These are phyloP conservation scores for Xylaria cubensis DNA, from an alignment of 495 filamentous ascomycete genomes.

Conservation along the genomic window DNA sequence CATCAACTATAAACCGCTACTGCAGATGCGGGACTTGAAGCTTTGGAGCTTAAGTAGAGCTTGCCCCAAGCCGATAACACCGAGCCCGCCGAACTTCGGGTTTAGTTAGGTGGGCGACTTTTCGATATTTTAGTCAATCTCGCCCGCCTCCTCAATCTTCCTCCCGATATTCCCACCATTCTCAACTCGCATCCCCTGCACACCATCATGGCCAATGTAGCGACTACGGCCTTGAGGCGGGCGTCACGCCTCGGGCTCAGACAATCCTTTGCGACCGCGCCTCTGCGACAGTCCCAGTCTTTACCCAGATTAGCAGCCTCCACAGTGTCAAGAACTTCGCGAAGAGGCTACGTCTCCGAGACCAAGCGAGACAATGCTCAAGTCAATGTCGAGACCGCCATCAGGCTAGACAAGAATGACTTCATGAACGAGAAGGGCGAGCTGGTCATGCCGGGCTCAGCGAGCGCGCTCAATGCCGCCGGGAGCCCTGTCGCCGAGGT, in stretches of 20 bases:
- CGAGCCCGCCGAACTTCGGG: slow-evolving; percentile 21
- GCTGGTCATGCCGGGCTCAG: slow-evolving; percentile 65
- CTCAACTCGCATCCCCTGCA: slow-evolving; percentile 31
- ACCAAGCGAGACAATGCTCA: slow-evolving; percentile 80
- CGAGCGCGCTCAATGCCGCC: slow-evolving; percentile 54
- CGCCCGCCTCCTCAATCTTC: slow-evolving; percentile 28
- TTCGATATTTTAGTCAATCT: slow-evolving; percentile 19
- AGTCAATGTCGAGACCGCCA: slow-evolving; percentile 80
- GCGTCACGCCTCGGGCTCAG: slow-evolving; percentile 72
- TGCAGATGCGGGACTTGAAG: neutral
- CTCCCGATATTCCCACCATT: slow-evolving; percentile 20
- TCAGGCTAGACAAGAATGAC: slow-evolving; percentile 81
- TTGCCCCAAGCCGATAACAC: slow-evolving; percentile 20
- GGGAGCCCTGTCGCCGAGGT: slow-evolving; percentile 86
- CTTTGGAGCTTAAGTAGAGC: neutral
- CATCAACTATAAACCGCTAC: slow-evolving; percentile 10
- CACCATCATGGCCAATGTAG: slow-evolving; percentile 71
- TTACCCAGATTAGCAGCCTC: slow-evolving; percentile 52
- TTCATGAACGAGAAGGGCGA: slow-evolving; percentile 76
- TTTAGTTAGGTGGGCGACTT: slow-evolving; percentile 14
- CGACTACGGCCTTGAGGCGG: slow-evolving; percentile 77
- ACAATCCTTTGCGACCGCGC: slow-evolving; percentile 54
- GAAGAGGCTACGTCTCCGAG: slow-evolving; percentile 82
- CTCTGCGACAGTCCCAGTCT: slow-evolving; percentile 52
- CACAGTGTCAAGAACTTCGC: slow-evolving; percentile 35